Percentiles rank a stretch among this genome's conserved stretches.
Evolutionary conservation across 2,329 filamentous ascomycete species (phyloP).

Genomic region (Rutstroemia sydowiana): DNA sequence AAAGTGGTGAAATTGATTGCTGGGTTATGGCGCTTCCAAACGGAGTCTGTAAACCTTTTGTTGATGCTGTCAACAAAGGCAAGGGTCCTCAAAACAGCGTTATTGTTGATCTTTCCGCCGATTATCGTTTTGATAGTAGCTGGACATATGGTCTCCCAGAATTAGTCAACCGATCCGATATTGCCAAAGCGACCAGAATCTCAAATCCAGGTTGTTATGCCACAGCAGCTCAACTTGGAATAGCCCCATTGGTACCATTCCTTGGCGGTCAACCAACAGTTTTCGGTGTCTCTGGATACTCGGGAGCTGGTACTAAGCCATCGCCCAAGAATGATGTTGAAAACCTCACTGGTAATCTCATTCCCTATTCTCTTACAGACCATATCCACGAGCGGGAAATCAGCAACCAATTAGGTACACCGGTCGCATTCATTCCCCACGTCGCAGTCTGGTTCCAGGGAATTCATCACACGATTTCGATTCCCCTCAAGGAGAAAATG

Average conservation of each 20-base stretch:
- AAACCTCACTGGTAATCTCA: slow-evolving; percentile 76
- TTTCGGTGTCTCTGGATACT: slow-evolving; percentile 91
- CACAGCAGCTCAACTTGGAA: slow-evolving; percentile 83
- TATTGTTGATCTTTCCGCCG: slow-evolving; percentile 90
- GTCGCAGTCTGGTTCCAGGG: slow-evolving; percentile 97
- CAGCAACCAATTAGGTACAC: slow-evolving; percentile 63
- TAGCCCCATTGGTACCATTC: slow-evolving; percentile 70
- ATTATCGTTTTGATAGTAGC: slow-evolving; percentile 79
- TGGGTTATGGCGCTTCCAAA: slow-evolving; percentile 98
- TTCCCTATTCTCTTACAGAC: slow-evolving; percentile 84
- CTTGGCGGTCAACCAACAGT: slow-evolving; percentile 73
- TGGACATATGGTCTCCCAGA: slow-evolving; percentile 94
- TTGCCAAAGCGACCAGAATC: slow-evolving; percentile 74
- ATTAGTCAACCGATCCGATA: slow-evolving; percentile 66
- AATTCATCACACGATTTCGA: slow-evolving; percentile 85
- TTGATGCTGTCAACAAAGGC: slow-evolving; percentile 76
- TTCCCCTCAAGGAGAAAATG: slow-evolving; percentile 81
- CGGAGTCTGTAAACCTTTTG: slow-evolving; percentile 86
- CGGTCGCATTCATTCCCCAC: slow-evolving; percentile 84
- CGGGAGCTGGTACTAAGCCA: slow-evolving; percentile 89
- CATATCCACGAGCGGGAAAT: slow-evolving; percentile 96
- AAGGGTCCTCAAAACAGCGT: slow-evolving; percentile 58
- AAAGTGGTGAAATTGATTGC: slow-evolving; percentile 79
- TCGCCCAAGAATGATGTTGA: slow-evolving; percentile 88
- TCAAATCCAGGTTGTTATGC: slow-evolving; percentile 94